phyloP scores from a whole-genome alignment of 1,284 basidiomycete species.

The Austroboletus niveus region DNA sequence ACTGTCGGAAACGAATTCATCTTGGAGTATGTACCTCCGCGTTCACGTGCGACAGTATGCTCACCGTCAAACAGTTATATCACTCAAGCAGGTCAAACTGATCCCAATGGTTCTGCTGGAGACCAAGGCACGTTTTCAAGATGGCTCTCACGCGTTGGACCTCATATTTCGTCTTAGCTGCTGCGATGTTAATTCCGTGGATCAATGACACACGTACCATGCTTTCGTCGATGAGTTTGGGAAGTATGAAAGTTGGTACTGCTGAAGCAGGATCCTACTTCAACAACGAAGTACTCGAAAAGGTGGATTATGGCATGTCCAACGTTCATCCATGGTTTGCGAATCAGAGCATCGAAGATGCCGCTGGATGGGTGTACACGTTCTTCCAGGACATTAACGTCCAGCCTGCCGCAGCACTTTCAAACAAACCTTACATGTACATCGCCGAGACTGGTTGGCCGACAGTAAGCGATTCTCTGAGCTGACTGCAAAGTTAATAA shows the following conservation, averaged over 20 bases:
- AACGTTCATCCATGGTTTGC: constrained; percentile 91
- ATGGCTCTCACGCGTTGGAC: background rate
- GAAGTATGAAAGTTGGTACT: constrained; percentile 73
- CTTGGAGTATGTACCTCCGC: constrained; percentile 55
- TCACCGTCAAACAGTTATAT: constrained; percentile 48
- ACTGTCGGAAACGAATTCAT: constrained; percentile 85
- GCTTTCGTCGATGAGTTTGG: constrained; percentile 52
- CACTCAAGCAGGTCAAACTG: constrained; percentile 37
- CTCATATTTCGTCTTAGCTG: constrained; percentile 22
- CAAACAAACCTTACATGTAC: constrained; percentile 37
- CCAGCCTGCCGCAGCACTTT: constrained; percentile 18
- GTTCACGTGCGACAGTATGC: background rate
- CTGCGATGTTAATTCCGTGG: constrained; percentile 53
- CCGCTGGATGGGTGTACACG: constrained; percentile 38
- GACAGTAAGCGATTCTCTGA: constrained; percentile 45
- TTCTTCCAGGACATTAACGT: constrained; percentile 36
- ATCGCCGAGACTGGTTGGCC: constrained; percentile 80
- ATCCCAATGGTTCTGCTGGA: constrained; percentile 55
- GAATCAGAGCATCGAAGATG: constrained; percentile 63
- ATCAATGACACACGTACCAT: constrained; percentile 64
- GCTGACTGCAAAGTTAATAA: constrained; percentile 4
- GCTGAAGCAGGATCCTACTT: constrained; percentile 90
- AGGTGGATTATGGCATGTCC: constrained; percentile 72
- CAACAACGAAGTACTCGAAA: constrained; percentile 65
- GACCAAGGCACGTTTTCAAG: constrained; percentile 44